Base-by-base conservation (phyloP, 495 filamentous ascomycete genomes). In the Sordaria brevicollis region DNA sequence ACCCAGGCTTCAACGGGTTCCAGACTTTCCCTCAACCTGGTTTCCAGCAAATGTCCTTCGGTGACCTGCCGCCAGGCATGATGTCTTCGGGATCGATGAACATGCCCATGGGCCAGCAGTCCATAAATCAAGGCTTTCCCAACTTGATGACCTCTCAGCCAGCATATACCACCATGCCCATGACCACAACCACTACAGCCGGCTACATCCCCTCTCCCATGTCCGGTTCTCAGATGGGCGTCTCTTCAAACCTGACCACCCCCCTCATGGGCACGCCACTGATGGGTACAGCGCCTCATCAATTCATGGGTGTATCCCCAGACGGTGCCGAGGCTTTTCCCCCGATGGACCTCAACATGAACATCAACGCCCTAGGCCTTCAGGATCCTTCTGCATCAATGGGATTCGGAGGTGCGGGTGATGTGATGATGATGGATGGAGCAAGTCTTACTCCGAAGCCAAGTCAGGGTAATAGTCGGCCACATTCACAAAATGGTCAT, bases 241-340 rank as follows among this genome's bases (percentile, higher is more conserved):
- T 43, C 25, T 35, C 35, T n/a, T 29, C 67, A 49, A 57, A 38
- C 17, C 25, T 65, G 33, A 57, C 19, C 4, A 69, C 71, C 17
- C 74, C 77, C 1, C 71, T 74, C 38, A 74, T 76, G 15, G 69
- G 75, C 29, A 69, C 62, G 19, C 37, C 71, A 9, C 73, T 70
- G 35, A 67, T 71, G 13, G 19, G 71, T 3, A 39, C 69, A 7
- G 10, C 39, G 17, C 65, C 71, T 19, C 71, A 71, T 69, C 68
- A 67, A 15, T 78, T 72, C 57, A 73, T 74, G 31, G 49, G 70
- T 2, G 67, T 74, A 38, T 9, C 75, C 15, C 62, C 72, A 4
- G 77, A 76, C 6, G 31, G 25, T 1, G 15, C 77, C 1, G 83
- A 83, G 39, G 74, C 77, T 2, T 83, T 83, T 9, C 80, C 80